Evolutionary conservation across 129 eudicot genomes (phyloP), one percentile per base, ranked within the genome.

Genomic region (Smallanthus sonchifolius): DNA sequence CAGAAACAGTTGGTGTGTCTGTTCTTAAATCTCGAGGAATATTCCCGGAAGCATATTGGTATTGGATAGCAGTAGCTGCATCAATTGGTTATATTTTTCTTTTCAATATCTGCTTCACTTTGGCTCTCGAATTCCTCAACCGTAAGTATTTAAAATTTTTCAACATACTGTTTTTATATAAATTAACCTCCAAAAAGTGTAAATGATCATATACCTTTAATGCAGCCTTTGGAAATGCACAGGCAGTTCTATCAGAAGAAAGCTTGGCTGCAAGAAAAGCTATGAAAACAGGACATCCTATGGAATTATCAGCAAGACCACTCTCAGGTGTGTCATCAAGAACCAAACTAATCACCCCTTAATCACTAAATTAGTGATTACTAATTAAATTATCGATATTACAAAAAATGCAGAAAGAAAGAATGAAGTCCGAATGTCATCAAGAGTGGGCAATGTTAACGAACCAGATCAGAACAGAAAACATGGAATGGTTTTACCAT

Each of bases 401-500:
- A 8, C 65, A 52, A 77, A 48, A 72, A 48, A 67, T 80, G 82
- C 88, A 89, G 96, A 69, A 78, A 78, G 78, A 17, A 80, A 77
- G 48, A 72, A 69, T 43, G 85, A 86, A 75, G 81, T 73, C 44
- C 75, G 83, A 70, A 82, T 75, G 77, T 83, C 85, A 35, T 76
- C 81, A 47, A 75, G 83, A 83, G 79, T 75, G 52, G 84, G 84
- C 17, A 78, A 65, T 60, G 60, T 76, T 24, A 73, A 60, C 49
- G 83, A 77, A 43, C 49, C 45, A 2, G 70, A 83, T 59, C 85
- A 77, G 60, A 85, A 77, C 54, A 82, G 83, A 70, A 89, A 87
- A 43, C 89, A 69, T 10, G 98, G 98, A 72, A 92, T 92, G 98
- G 88, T 90, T 79, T 77, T 92, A 45, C 95, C 98, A 15, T 92